phyloP scores from a whole-genome alignment of 208 protist genomes.

The Endotrypanum monterogeii region DNA sequence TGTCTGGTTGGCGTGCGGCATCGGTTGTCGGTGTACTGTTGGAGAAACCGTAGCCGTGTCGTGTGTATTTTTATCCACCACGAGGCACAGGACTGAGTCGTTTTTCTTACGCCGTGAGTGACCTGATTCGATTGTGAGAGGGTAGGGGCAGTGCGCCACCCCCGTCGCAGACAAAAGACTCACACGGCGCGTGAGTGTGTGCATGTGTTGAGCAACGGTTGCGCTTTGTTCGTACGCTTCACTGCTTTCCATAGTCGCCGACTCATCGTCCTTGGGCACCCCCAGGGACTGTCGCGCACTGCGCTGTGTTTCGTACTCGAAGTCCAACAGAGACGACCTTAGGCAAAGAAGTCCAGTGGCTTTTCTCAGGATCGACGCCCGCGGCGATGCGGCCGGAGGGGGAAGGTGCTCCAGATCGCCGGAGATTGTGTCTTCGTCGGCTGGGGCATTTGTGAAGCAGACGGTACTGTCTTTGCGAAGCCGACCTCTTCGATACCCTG shows the following conservation, averaged over 20 bases:
- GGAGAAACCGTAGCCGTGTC: not conserved
- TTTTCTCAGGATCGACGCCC: constrained; percentile 25
- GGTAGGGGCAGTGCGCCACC: not conserved
- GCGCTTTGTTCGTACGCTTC: not conserved
- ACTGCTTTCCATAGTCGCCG: not conserved
- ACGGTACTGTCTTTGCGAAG: constrained; percentile 9
- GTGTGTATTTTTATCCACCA: not conserved
- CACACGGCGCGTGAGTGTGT: not conserved
- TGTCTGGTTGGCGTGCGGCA: not conserved
- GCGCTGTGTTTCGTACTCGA: constrained; percentile 21
- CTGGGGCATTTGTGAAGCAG: constrained; percentile 1
- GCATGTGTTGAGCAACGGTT: not conserved
- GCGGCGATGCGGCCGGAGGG: not conserved
- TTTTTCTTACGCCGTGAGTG: not conserved
- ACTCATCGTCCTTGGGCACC: not conserved
- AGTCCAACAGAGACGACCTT: constrained; percentile 17
- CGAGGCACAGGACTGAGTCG: not conserved
- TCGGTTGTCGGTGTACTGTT: not conserved
- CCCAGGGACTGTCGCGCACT: not conserved
- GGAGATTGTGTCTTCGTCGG: not conserved
- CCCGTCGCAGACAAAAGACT: not conserved
- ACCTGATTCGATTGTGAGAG: not conserved
- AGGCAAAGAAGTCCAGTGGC: constrained; percentile 17
- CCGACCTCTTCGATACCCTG: not conserved
- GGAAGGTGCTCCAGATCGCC: not conserved